Evolutionary conservation across 495 filamentous ascomycete genomes (phyloP).

Genomic region (Rhizodiscina lignyota): DNA sequence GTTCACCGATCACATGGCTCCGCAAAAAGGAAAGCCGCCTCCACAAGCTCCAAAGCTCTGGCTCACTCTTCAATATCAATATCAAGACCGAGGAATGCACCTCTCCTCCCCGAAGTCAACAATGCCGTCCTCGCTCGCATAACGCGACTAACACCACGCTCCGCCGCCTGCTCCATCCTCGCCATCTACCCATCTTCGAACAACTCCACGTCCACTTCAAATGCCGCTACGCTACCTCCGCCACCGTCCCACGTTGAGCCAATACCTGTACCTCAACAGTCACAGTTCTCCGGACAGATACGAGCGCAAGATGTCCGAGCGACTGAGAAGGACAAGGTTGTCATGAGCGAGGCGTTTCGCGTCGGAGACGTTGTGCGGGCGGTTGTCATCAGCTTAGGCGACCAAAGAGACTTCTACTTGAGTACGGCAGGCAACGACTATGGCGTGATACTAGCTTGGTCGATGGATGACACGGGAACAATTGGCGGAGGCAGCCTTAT

Average conservation of each 20-base stretch:
- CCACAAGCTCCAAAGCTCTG: too few species aligned
- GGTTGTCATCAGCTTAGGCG: slow-evolving; percentile 54
- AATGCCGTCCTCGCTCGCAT: slow-evolving; percentile 70
- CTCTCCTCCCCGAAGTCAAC: slow-evolving; percentile 41
- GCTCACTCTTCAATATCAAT: too few species aligned
- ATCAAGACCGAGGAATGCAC: too few species aligned
- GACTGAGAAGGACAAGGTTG: slow-evolving; percentile 89
- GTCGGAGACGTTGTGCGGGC: slow-evolving; percentile 88
- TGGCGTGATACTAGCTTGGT: slow-evolving; percentile 86
- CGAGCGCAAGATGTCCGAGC: slow-evolving; percentile 81
- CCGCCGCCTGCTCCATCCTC: slow-evolving; percentile 69
- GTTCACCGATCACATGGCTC: too few species aligned
- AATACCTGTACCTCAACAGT: too few species aligned
- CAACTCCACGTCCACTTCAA: background rate
- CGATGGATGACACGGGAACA: too few species aligned
- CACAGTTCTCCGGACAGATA: slow-evolving; percentile 27
- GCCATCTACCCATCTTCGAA: slow-evolving; percentile 34
- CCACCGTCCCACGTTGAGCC: too few species aligned
- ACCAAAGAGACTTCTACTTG: slow-evolving; percentile 87
- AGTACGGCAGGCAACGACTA: slow-evolving; percentile 78
- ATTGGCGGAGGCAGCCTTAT: slow-evolving; percentile 86
- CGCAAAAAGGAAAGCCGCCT: too few species aligned
- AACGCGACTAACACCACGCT: slow-evolving; percentile 62
- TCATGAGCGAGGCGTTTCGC: slow-evolving; percentile 78
- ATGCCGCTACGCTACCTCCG: slow-evolving; percentile 32